Evolutionary conservation across 2,329 filamentous ascomycete species (phyloP).

Genomic region (Fusarium torreyae): DNA sequence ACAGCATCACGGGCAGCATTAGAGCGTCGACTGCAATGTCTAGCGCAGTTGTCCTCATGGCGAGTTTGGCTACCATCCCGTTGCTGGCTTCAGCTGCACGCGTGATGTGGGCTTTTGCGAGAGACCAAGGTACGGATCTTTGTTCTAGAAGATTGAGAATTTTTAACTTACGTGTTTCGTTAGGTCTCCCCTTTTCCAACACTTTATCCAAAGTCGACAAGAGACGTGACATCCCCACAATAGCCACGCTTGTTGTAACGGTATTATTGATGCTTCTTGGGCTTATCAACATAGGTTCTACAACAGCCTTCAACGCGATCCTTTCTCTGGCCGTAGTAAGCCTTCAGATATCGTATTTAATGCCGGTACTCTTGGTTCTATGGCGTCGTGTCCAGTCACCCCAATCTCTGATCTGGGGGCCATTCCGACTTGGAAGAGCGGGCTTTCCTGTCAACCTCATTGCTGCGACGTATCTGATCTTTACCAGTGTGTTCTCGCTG

Average conservation of each 20-base stretch:
- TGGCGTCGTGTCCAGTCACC: conserved; percentile 32
- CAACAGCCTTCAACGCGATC: conserved; percentile 43
- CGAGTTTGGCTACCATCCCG: conserved; percentile 26
- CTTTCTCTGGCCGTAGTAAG: conserved; percentile 35
- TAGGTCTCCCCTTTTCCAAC: conserved; percentile 35
- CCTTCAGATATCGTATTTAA: conserved; percentile 35
- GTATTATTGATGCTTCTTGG: conserved; percentile 34
- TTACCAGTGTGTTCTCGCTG: conserved; percentile 32
- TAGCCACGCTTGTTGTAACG: conserved; percentile 14
- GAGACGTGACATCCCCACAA: conserved; percentile 22
- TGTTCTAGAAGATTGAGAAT: not conserved
- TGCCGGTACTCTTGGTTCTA: conserved; percentile 26
- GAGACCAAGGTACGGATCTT: conserved; percentile 30
- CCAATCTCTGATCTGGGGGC: conserved; percentile 29
- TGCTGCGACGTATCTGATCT: conserved; percentile 22
- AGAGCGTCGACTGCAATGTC: conserved; percentile 14
- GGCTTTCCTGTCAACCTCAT: conserved; percentile 31
- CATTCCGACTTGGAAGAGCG: conserved; percentile 29
- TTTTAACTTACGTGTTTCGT: not conserved
- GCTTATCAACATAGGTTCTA: conserved; percentile 45
- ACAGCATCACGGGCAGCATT: conserved; percentile 20
- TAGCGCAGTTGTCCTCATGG: conserved; percentile 22
- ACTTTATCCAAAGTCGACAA: conserved; percentile 26
- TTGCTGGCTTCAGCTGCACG: conserved; percentile 35
- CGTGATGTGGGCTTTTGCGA: conserved; percentile 42